Conservation (phyloP, 2,329 filamentous ascomycete species). For the Arthrobotrys sinensis region DNA sequence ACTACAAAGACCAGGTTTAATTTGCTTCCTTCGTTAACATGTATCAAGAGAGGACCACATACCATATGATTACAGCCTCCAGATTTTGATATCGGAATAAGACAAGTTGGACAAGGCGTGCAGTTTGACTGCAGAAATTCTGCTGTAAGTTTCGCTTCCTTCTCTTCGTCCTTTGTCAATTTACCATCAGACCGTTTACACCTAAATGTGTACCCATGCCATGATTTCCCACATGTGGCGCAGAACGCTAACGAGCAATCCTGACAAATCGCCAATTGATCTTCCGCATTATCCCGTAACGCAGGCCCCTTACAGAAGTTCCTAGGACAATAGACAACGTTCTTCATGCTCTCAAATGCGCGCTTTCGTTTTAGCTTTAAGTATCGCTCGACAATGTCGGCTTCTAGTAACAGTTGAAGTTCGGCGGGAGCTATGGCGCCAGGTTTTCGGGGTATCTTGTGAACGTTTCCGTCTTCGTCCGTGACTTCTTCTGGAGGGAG, state of each 20-base stretch:
- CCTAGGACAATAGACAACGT: slow-evolving; percentile 91
- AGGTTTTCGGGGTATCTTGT: slow-evolving; percentile 57
- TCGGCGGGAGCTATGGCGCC: slow-evolving; percentile 64
- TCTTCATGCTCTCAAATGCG: slow-evolving; percentile 90
- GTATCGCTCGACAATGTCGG: slow-evolving; percentile 85
- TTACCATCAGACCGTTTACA: slow-evolving; percentile 75
- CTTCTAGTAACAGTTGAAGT: slow-evolving; percentile 75
- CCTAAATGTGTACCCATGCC: slow-evolving; percentile 88
- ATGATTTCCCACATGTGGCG: slow-evolving; percentile 78
- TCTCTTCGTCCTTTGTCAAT: slow-evolving; percentile 78
- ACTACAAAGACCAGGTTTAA: slow-evolving; percentile 15
- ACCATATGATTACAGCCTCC: slow-evolving; percentile 98
- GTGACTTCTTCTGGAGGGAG: slow-evolving; percentile 65
- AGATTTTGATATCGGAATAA: slow-evolving; percentile 86
- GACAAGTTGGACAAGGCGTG: slow-evolving; percentile 90
- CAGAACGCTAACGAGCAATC: slow-evolving; percentile 94
- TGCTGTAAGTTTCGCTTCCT: slow-evolving; percentile 87
- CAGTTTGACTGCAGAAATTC: slow-evolving; percentile 87
- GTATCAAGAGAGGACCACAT: slow-evolving; percentile 73
- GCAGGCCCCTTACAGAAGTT: slow-evolving; percentile 94
- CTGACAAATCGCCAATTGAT: slow-evolving; percentile 84
- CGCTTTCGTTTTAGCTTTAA: slow-evolving; percentile 92
- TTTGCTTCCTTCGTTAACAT: background rate
- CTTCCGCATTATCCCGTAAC: slow-evolving; percentile 67
- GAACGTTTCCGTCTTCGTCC: slow-evolving; percentile 48